These are phyloP conservation scores for Alternaria hordeiaustralica DNA, from an alignment of 2,329 filamentous ascomycete genomes.

Conservation along the genomic window DNA sequence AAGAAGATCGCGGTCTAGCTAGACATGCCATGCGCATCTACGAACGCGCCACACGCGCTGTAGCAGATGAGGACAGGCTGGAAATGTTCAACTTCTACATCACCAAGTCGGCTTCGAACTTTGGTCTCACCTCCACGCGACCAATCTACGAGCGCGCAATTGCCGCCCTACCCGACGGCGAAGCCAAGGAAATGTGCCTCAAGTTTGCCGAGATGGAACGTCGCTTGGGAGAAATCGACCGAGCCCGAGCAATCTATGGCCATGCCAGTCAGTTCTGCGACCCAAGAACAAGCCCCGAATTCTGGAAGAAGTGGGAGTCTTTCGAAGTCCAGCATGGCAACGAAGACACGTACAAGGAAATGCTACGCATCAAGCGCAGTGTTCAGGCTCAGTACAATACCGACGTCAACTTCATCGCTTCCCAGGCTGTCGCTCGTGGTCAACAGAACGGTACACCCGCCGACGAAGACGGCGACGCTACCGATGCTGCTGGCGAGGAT, in stretches of 20 bases:
- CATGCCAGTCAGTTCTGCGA: constrained; percentile 98
- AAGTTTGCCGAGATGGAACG: constrained; percentile 99
- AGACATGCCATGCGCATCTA: constrained; percentile 99
- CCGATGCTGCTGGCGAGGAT: constrained; percentile 65
- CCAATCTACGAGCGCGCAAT: constrained; percentile 98
- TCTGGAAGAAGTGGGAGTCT: constrained; percentile 96
- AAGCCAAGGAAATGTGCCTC: constrained; percentile 97
- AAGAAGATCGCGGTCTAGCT: constrained; percentile 93
- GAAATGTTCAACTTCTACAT: constrained; percentile 99
- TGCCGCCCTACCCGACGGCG: constrained; percentile 86
- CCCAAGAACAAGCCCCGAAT: constrained; percentile 83
- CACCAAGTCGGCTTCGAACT: constrained; percentile 97
- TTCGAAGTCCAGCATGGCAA: constrained; percentile 99
- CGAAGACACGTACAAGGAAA: constrained; percentile 99
- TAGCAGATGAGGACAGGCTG: constrained; percentile 90
- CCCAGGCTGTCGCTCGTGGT: constrained; percentile 85
- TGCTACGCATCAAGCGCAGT: constrained; percentile 96
- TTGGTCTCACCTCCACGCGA: constrained; percentile 90
- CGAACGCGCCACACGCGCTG: constrained; percentile 92
- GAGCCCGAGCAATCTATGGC: constrained; percentile 92
- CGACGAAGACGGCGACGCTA: constrained; percentile 46
- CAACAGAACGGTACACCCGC: constrained; percentile 63
- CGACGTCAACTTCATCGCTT: constrained; percentile 97
- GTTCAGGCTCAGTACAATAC: constrained; percentile 99
- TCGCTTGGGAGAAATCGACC: constrained; percentile 88